phyloP scores from a whole-genome alignment of 208 protist genomes.

The Wallacemonas sp. region DNA sequence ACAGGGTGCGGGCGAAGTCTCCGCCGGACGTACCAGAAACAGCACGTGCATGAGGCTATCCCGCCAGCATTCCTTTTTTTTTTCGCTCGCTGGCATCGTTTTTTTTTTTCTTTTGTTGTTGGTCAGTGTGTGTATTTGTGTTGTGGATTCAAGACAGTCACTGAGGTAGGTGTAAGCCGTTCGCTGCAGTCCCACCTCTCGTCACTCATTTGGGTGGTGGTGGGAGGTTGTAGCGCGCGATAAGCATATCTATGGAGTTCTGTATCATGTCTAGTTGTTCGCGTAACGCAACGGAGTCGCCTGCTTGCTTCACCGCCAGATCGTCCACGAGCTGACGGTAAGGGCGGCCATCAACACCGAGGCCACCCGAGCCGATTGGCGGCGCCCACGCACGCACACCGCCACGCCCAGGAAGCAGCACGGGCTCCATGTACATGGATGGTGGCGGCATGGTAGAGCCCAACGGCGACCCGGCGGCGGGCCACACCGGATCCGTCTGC shows the following conservation, averaged over 20 bases:
- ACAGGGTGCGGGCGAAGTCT: too few relatives aligned
- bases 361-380: slow-evolving; percentile 2
- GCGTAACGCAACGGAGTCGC: slow-evolving; percentile 33
- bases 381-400: slow-evolving; percentile 4
- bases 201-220: too few relatives aligned
- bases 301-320: slow-evolving; percentile 22
- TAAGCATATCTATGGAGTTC: slow-evolving; percentile 83
- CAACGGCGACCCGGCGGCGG: neutral
- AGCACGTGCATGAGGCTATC: too few relatives aligned
- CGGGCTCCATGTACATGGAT: slow-evolving; percentile 3
- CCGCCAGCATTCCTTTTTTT: too few relatives aligned
- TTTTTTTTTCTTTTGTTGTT: too few relatives aligned
- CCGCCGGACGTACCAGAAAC: too few relatives aligned
- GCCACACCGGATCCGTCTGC: slow-evolving; percentile 73
- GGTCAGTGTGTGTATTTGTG: too few relatives aligned
- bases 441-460: too few relatives aligned
- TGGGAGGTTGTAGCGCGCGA: slow-evolving; percentile 82
- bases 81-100: too few relatives aligned
- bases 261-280: slow-evolving; percentile 78
- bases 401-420: slow-evolving; percentile 15
- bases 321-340: slow-evolving; percentile 36
- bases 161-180: too few relatives aligned
- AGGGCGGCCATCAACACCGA: slow-evolving; percentile 35
- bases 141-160: too few relatives aligned
- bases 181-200: too few relatives aligned